A percentile compares a stretch with the other conserved stretches of the same genome.
Conservation (phyloP, 176 grass and related monocot genomes). For the Oryza nivara region DNA sequence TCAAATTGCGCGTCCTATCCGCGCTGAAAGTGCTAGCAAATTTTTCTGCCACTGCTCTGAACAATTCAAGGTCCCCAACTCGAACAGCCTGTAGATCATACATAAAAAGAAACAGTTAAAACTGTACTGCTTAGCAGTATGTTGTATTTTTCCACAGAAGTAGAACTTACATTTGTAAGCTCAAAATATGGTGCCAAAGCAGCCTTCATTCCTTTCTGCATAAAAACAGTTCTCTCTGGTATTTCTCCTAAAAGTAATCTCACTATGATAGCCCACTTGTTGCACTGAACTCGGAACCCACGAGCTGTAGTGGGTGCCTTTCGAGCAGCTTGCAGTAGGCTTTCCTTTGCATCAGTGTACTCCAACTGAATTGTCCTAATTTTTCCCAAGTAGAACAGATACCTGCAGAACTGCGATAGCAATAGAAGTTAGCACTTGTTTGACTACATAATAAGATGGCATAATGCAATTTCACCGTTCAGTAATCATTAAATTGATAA, state of each 20-base stretch:
- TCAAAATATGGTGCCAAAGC: conserved; percentile 83
- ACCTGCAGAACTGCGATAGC: conserved; percentile 71
- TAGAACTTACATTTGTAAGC: conserved; percentile 74
- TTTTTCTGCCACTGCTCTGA: conserved; percentile 76
- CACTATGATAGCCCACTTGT: conserved; percentile 87
- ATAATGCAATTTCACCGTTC: background rate
- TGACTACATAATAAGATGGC: conserved; percentile 21
- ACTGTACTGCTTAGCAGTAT: background rate
- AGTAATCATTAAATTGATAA: background rate
- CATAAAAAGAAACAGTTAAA: conserved; percentile 36
- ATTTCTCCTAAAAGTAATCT: conserved; percentile 78
- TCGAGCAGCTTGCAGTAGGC: conserved; percentile 82
- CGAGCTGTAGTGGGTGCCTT: conserved; percentile 74
- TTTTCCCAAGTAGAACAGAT: conserved; percentile 88
- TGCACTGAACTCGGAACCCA: conserved; percentile 79
- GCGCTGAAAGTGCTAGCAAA: conserved; percentile 67
- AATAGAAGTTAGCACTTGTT: conserved; percentile 22
- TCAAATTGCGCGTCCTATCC: conserved; percentile 75
- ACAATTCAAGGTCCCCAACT: conserved; percentile 82
- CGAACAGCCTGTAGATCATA: conserved; percentile 66
- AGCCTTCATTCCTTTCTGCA: conserved; percentile 89
- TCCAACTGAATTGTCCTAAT: conserved; percentile 94
- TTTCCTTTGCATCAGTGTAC: conserved; percentile 91
- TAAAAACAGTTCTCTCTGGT: conserved; percentile 81
- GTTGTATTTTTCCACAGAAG: background rate